Conservation (phyloP, 148 eudicot species). For the Camellia japonica region DNA sequence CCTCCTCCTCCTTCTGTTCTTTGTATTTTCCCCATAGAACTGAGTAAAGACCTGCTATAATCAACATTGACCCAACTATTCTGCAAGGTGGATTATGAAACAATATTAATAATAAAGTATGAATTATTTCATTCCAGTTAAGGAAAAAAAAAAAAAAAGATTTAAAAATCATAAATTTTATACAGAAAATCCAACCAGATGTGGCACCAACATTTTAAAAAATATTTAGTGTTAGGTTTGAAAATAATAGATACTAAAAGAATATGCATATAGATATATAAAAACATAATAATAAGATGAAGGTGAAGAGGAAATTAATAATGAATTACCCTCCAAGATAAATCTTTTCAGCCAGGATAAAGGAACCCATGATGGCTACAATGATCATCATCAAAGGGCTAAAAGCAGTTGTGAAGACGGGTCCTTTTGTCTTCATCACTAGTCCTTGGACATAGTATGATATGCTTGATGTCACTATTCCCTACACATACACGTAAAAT, state of each 20-base stretch:
- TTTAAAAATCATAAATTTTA: no score
- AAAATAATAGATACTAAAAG: no score
- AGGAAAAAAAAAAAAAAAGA: no score
- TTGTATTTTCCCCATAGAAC: conserved; percentile 94
- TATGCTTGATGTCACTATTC: conserved; percentile 59
- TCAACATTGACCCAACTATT: conserved; percentile 27
- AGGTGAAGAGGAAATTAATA: conserved; percentile 8
- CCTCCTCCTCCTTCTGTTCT: conserved; percentile 71
- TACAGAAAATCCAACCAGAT: no score
- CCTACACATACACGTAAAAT: conserved; percentile 18
- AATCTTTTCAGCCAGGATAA: conserved; percentile 91
- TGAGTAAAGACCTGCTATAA: conserved; percentile 70
- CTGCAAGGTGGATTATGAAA: not conserved
- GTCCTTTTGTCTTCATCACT: conserved; percentile 90
- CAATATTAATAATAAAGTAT: no score
- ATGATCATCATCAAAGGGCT: conserved; percentile 98
- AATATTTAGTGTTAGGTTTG: no score
- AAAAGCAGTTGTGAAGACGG: conserved; percentile 89
- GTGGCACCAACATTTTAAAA: no score
- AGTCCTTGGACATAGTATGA: conserved; percentile 95
- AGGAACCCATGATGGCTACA: conserved; percentile 96
- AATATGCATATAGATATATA: no score
- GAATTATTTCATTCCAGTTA: no score
- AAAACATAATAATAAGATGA: not conserved
- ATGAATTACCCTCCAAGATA: conserved; percentile 68